These are phyloP conservation scores for Plasmodium billcollinsi DNA, from an alignment of 169 alveolate species.

Conservation along the genomic window DNA sequence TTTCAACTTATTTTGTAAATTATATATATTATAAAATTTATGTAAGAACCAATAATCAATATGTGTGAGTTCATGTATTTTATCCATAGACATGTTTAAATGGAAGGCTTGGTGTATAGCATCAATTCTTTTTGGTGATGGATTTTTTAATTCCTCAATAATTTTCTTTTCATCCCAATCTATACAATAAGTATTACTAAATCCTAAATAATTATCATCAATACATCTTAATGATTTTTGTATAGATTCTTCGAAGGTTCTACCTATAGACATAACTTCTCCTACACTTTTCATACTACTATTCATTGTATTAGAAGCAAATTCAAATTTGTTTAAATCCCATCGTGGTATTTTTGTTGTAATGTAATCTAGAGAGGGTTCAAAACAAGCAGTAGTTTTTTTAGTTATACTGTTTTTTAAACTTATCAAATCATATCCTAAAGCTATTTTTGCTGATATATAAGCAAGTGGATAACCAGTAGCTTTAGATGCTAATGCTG, in stretches of 20 bases:
- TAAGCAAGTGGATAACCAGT: constrained; percentile 94
- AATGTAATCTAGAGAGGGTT: constrained; percentile 91
- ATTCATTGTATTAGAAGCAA: constrained; percentile 87
- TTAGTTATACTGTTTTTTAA: constrained; percentile 88
- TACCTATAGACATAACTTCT: constrained; percentile 93
- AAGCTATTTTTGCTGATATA: constrained; percentile 92
- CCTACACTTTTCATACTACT: constrained; percentile 93
- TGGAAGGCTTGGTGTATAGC: constrained; percentile 91
- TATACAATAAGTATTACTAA: constrained; percentile 78
- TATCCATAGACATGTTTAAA: constrained; percentile 84
- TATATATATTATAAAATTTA: constrained; percentile 85
- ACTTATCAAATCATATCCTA: constrained; percentile 88
- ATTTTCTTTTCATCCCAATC: constrained; percentile 74
- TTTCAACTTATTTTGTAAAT: constrained; percentile 48
- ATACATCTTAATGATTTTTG: constrained; percentile 91
- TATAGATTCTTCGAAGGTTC: constrained; percentile 92
- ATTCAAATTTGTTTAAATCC: constrained; percentile 91
- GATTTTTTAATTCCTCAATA: constrained; percentile 78
- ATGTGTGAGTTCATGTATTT: constrained; percentile 83
- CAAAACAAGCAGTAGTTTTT: constrained; percentile 93
- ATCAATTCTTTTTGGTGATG: constrained; percentile 85
- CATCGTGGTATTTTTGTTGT: constrained; percentile 92
- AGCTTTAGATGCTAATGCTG: constrained; percentile 93
- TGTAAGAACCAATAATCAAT: constrained; percentile 92
- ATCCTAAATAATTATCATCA: constrained; percentile 81